Percentiles rank a stretch among this genome's conserved stretches.
Conservation (phyloP, 441 rosid species). For the Hura crepitans region DNA sequence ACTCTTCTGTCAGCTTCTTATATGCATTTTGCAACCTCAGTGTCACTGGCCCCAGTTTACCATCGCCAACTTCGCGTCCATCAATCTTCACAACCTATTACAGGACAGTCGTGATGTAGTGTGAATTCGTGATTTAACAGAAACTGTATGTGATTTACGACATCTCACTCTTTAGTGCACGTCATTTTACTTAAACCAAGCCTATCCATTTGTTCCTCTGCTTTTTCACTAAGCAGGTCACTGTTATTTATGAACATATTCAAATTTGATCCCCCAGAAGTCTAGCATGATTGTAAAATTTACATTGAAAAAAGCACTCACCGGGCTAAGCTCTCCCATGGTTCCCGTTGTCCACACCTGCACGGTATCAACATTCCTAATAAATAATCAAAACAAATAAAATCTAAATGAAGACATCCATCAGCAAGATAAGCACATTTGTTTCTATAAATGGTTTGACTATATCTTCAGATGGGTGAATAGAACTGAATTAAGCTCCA, state of each 20-base stretch:
- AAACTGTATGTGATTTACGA: neutral
- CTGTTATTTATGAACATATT: too few relatives aligned
- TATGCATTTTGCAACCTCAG: slow-evolving; percentile 52
- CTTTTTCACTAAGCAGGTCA: too few relatives aligned
- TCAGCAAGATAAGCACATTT: neutral
- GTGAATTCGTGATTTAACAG: neutral
- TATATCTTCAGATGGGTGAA: neutral
- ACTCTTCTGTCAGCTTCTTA: slow-evolving; percentile 50
- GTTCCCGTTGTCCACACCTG: slow-evolving; percentile 97
- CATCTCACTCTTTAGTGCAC: too few relatives aligned
- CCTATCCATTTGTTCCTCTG: too few relatives aligned
- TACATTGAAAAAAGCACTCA: slow-evolving; percentile 25
- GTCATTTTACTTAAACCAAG: too few relatives aligned
- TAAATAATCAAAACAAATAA: neutral
- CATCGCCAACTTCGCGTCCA: slow-evolving; percentile 66
- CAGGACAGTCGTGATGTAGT: neutral
- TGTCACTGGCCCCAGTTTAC: slow-evolving; percentile 67
- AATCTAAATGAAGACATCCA: neutral
- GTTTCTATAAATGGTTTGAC: neutral
- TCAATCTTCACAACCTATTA: slow-evolving; percentile 69
- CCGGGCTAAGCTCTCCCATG: slow-evolving; percentile 88
- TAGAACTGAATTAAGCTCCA: neutral
- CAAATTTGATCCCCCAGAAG: neutral
- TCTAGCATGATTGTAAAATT: neutral
- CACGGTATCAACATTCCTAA: slow-evolving; percentile 7